These are phyloP conservation scores for Acanthamoeba sp. DNA, from an alignment of 208 protist genomes.

Conservation along the genomic window DNA sequence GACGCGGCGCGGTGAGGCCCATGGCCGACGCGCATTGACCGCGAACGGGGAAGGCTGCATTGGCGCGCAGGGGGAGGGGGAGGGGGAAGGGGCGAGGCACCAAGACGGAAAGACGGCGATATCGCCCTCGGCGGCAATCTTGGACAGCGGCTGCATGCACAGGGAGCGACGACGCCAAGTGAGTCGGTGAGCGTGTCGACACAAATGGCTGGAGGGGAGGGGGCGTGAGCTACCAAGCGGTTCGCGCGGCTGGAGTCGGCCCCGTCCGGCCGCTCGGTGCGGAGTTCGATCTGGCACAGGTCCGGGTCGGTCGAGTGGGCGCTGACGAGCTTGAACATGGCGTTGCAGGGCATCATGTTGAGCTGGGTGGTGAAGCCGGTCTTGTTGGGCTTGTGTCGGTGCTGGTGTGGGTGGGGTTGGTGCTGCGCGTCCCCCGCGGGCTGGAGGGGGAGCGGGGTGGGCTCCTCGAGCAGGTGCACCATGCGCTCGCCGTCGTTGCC, in stretches of 20 bases:
- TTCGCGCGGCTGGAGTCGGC: background rate
- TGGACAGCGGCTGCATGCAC: background rate
- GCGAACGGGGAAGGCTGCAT: too few species aligned
- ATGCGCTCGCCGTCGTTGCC: background rate
- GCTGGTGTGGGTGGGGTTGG: background rate
- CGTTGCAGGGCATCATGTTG: constrained; percentile 42
- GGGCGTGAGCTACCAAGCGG: background rate
- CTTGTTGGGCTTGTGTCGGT: background rate
- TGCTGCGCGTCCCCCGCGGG: too few species aligned
- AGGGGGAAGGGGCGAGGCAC: background rate
- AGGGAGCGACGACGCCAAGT: background rate
- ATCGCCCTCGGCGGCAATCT: background rate
- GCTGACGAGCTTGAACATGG: constrained; percentile 45
- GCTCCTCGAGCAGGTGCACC: too few species aligned
- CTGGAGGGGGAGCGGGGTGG: too few species aligned
- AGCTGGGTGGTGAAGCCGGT: background rate
- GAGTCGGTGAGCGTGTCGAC: background rate
- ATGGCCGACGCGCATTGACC: background rate
- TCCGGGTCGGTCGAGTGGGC: constrained; percentile 5
- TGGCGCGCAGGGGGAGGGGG: background rate
- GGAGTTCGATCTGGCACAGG: constrained; percentile 1
- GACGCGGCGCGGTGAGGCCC: too few species aligned
- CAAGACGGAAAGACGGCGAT: constrained; percentile 8
- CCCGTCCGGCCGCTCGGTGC: background rate
- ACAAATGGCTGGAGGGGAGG: background rate